Percentiles rank a stretch among this genome's conserved stretches.
Evolutionary conservation across 768 basidiomycete genomes (phyloP).

Genomic region (Cystobasidium tubakii): DNA sequence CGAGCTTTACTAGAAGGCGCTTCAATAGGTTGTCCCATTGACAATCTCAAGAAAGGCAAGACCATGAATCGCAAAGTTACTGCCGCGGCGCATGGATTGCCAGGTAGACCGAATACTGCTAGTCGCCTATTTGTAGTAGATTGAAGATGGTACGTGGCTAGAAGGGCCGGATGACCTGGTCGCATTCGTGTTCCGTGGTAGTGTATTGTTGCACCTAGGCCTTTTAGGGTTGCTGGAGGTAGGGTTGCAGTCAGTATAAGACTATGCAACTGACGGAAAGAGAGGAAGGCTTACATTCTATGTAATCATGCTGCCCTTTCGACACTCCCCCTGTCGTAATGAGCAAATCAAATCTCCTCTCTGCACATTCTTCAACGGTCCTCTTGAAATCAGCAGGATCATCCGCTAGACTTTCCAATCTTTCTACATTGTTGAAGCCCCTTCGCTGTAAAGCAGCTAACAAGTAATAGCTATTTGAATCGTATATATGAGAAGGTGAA

Average conservation of each 20-base stretch:
- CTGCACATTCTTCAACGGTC: background rate
- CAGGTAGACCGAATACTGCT: constrained; percentile 2
- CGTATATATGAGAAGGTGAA: background rate
- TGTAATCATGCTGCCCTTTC: constrained; percentile 9
- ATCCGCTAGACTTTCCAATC: background rate
- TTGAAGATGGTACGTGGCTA: background rate
- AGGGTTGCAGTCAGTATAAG: background rate
- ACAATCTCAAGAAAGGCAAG: background rate
- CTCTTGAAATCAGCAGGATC: constrained; percentile 10
- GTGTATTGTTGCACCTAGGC: background rate
- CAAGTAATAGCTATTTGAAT: background rate
- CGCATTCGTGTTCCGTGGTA: constrained; percentile 4
- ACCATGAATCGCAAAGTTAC: background rate
- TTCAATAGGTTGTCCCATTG: background rate
- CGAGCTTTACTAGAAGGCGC: too few relatives aligned
- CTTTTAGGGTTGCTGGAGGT: background rate
- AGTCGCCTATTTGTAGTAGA: background rate
- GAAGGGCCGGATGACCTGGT: constrained; percentile 1
- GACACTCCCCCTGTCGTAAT: constrained; percentile 11
- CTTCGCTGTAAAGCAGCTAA: background rate
- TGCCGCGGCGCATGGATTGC: constrained; percentile 5
- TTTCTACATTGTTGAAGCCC: background rate
- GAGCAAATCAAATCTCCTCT: background rate
- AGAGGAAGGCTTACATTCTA: too few relatives aligned
- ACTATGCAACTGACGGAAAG: too few relatives aligned